Evolutionary conservation across 306 rosid genomes (phyloP), one percentile per base, ranked within the genome.

Genomic region (Prunus mira): DNA sequence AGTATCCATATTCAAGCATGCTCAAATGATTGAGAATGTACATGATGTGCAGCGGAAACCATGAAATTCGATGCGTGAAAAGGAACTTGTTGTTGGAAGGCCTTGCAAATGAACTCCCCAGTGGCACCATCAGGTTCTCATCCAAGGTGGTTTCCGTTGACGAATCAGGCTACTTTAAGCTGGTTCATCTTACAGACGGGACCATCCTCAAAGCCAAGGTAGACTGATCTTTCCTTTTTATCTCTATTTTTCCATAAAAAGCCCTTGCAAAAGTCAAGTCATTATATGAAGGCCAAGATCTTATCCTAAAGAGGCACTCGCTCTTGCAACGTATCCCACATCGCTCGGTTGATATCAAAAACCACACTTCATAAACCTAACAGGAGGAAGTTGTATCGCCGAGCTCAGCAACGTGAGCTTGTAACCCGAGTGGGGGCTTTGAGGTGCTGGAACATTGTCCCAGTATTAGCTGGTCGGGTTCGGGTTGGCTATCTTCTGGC

Each of bases 131-230:
- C 32, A 88, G 91, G 50, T 90, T 34, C 89, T 76, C 84, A 25
- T 91, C 98, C 68, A 91, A 87, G 77, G 89, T 90, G 24, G 93
- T 88, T 79, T 84, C 89, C 32, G 85, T 93, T 52, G 88, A 93
- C 51, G 87, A 91, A 77, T 84, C 86, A 45, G 88, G 87, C 30
- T 81, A 79, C 69, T 73, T 46, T 58, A 93, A 91, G 83, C 81
- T 87, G 38, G 19, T 93, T 8, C 96, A 88, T 86, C 94, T 93
- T 71, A 75, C 78, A 61, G 94, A 93, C 80, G 94, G 90, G 72
- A 82, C 86, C 6, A 55, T 77, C 72, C 75, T 91, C 61, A 87
- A 84, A 80, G 84, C 93, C 20, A 91, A 87, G 90, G 93, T 88
- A 82, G 41, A 28, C 17, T 24, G n/a, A 11, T 7, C 4, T 24